phyloP scores from a whole-genome alignment of 2,329 filamentous ascomycete species.

The Fusarium tanahbumbuense region DNA sequence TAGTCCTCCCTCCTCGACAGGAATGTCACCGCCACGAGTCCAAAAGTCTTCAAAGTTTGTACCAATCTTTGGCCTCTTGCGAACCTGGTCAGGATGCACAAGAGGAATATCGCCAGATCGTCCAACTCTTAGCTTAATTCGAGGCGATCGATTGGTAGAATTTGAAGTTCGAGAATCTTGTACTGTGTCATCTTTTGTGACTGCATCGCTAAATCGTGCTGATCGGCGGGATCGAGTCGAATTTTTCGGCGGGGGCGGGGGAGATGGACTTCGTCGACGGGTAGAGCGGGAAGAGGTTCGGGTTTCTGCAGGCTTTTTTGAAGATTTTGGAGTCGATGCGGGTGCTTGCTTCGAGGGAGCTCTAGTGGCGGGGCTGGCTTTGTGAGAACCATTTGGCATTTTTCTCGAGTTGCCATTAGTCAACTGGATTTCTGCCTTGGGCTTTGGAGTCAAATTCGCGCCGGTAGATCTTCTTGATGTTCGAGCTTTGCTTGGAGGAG shows the following conservation, averaged over 20 bases:
- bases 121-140: constrained; percentile 62
- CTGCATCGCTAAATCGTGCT: constrained; percentile 53
- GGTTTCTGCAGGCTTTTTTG: constrained; percentile 48
- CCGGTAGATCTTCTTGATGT: constrained; percentile 59
- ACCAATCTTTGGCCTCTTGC: constrained; percentile 64
- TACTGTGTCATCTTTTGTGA: constrained; percentile 27
- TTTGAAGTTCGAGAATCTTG: constrained; percentile 35
- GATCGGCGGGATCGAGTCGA: constrained; percentile 59
- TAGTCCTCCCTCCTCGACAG: constrained; percentile 70
- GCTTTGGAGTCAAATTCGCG: constrained; percentile 50
- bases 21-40: constrained; percentile 60
- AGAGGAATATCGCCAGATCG: constrained; percentile 61
- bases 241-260: constrained; percentile 54
- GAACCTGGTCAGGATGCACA: constrained; percentile 69
- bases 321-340: constrained; percentile 47
- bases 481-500: constrained; percentile 62
- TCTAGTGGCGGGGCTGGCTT: constrained; percentile 45
- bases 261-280: constrained; percentile 57
- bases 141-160: constrained; percentile 52
- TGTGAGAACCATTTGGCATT: constrained; percentile 43
- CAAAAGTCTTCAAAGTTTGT: constrained; percentile 70
- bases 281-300: constrained; percentile 49
- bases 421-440: constrained; percentile 45
- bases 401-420: constrained; percentile 46
- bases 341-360: constrained; percentile 38